A percentile compares a stretch with the other conserved stretches of the same genome.
Evolutionary conservation across 176 grass and related monocot genomes (phyloP).

Genomic region (Echinochloa phyllopogon): DNA sequence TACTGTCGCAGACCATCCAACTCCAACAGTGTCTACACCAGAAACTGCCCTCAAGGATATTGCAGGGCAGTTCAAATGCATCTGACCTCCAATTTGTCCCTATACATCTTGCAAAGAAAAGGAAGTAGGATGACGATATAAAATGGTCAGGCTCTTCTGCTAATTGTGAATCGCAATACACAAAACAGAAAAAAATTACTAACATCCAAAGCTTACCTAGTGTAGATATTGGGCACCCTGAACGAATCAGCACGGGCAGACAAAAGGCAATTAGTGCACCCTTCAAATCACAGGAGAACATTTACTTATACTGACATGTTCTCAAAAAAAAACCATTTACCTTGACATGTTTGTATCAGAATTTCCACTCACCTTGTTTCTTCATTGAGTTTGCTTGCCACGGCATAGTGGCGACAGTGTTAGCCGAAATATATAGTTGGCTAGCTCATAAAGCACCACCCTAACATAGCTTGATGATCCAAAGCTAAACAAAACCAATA

Average conservation of each 20-base stretch:
- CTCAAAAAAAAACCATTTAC: too few relatives aligned
- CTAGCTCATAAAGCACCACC: background rate
- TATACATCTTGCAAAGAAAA: background rate
- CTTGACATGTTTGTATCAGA: too few relatives aligned
- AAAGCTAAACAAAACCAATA: background rate
- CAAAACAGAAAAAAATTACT: background rate
- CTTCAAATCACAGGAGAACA: background rate
- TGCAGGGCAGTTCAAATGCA: background rate
- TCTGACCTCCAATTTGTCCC: background rate
- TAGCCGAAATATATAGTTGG: background rate
- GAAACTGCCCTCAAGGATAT: background rate
- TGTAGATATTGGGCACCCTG: background rate
- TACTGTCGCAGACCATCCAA: background rate
- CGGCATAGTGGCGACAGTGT: background rate
- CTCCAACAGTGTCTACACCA: background rate
- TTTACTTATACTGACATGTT: slow-evolving; percentile 1
- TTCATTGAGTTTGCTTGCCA: background rate
- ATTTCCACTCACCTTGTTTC: slow-evolving; percentile 11
- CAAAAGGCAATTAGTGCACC: background rate
- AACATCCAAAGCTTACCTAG: background rate
- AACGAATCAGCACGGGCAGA: background rate
- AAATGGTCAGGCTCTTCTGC: background rate
- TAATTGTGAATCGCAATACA: background rate
- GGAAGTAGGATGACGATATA: background rate
- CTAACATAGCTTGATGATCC: slow-evolving; percentile 6